Conservation (phyloP, 1,284 basidiomycete species). For the Grifola frondosa region DNA sequence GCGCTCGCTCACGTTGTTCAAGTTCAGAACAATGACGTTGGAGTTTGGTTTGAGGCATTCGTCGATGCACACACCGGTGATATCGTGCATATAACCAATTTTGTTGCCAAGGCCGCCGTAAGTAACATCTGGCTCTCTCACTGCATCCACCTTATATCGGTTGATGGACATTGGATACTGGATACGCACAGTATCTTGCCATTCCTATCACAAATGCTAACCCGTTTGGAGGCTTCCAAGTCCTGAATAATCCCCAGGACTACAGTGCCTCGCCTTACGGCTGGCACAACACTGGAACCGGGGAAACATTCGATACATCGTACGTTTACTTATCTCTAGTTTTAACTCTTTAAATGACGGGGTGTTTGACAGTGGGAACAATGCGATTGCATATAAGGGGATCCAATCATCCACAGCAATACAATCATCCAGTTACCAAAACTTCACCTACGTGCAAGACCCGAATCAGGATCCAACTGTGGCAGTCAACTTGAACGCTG, state of each 20-base stretch:
- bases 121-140: constrained; percentile 23
- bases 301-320: constrained; percentile 25
- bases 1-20: constrained; percentile 57
- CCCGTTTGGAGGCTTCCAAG: constrained; percentile 38
- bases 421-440: constrained; percentile 33
- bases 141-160: too few relatives aligned
- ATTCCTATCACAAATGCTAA: constrained; percentile 41
- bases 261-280: constrained; percentile 43
- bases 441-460: constrained; percentile 40
- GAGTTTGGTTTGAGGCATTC: constrained; percentile 64
- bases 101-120: constrained; percentile 46
- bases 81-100: constrained; percentile 54
- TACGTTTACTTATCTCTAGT: constrained; percentile 5
- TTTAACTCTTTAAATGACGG: background rate
- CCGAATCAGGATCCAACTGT: constrained; percentile 24
- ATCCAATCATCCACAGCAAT: constrained; percentile 24
- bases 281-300: constrained; percentile 44
- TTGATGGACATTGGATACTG: too few relatives aligned
- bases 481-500: constrained; percentile 43
- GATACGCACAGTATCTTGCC: constrained; percentile 43
- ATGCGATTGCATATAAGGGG: constrained; percentile 39
- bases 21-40: constrained; percentile 50
- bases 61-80: constrained; percentile 61
- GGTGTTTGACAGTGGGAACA: constrained; percentile 34
- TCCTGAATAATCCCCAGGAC: constrained; percentile 43